A percentile compares a stretch with the other conserved stretches of the same genome.
phyloP scores from a whole-genome alignment of 768 basidiomycete genomes.

The Psilocybe azurescens region DNA sequence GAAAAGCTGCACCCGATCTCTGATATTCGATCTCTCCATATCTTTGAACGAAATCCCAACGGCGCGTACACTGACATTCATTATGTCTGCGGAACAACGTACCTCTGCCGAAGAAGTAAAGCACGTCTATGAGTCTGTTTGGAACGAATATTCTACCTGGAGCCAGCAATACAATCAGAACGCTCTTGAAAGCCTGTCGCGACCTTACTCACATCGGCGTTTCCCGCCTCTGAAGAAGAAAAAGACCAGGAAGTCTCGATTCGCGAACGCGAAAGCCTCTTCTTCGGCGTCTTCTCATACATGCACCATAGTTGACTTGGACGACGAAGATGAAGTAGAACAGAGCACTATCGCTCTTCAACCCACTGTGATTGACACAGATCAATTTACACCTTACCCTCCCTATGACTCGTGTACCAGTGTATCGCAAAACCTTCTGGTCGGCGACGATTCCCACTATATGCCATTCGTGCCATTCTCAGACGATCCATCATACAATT shows the following conservation, averaged over 20 bases:
- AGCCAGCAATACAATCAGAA: constrained; percentile 5
- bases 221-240: neutral
- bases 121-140: constrained; percentile 8
- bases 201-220: neutral
- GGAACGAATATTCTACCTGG: constrained; percentile 22
- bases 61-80: no score
- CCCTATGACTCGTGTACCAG: constrained; percentile 66
- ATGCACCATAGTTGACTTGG: neutral
- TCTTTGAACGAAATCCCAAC: no score
- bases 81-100: neutral
- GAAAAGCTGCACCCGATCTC: no score
- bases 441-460: constrained; percentile 61
- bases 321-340: neutral
- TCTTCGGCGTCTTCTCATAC: neutral
- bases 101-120: neutral
- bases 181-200: constrained; percentile 4
- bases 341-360: neutral
- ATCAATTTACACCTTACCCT: constrained; percentile 29
- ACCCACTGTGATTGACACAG: neutral
- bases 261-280: neutral
- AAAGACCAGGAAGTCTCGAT: neutral
- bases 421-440: constrained; percentile 46
- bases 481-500: constrained; percentile 62
- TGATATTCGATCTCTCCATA: no score
- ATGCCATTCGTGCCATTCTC: constrained; percentile 68